Conservation (phyloP, 2,329 filamentous ascomycete species). For the Calonectria honghensis region DNA sequence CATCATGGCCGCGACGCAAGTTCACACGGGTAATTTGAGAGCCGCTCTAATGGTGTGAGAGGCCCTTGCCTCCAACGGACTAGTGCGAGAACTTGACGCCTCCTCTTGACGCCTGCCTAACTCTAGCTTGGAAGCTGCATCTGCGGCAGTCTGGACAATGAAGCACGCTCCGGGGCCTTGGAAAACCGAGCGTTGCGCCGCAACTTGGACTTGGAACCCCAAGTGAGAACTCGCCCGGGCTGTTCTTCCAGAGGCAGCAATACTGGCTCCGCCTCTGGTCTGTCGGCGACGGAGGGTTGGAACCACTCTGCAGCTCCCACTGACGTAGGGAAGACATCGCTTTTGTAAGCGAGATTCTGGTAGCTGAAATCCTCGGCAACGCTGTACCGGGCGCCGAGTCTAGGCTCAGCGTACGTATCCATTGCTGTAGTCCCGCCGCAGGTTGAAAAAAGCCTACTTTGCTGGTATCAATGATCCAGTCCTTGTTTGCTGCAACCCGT, state of each 20-base stretch:
- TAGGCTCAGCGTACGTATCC: background rate
- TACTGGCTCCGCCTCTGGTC: background rate
- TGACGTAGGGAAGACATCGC: background rate
- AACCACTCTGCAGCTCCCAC: slow-evolving; percentile 1
- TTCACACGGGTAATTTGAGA: background rate
- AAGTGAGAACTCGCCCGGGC: background rate
- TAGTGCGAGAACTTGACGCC: background rate
- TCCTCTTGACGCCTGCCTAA: background rate
- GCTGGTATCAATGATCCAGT: background rate
- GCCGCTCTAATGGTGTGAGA: background rate
- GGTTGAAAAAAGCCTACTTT: background rate
- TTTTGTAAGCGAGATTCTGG: background rate
- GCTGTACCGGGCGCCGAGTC: background rate
- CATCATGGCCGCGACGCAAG: background rate
- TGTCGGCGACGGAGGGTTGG: background rate
- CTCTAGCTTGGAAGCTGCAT: background rate
- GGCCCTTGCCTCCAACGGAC: background rate
- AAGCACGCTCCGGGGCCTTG: background rate
- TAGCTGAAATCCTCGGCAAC: background rate
- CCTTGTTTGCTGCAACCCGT: background rate
- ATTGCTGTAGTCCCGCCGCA: background rate
- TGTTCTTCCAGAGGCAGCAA: background rate
- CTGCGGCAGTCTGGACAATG: background rate
- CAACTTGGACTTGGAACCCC: background rate
- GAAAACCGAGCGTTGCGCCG: background rate